These are phyloP conservation scores for Eucalyptus regnans DNA, from an alignment of 345 rosid species.

Conservation along the genomic window DNA sequence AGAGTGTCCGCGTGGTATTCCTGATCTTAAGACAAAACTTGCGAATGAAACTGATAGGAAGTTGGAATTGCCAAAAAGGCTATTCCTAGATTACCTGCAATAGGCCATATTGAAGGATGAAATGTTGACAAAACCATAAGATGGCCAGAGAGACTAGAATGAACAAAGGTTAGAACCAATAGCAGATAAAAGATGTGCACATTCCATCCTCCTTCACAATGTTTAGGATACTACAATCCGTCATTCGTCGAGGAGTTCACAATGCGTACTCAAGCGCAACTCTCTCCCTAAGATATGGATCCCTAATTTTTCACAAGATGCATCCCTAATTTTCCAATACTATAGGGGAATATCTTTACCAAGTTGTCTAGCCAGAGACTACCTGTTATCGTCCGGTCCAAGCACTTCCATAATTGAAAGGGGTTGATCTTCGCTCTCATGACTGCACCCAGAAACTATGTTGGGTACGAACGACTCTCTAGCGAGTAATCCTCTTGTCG, in stretches of 20 bases:
- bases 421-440: not conserved
- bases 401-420: not conserved
- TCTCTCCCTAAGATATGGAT: not conserved
- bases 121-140: not conserved
- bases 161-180: not conserved
- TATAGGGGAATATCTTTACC: not conserved
- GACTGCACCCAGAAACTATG: not conserved
- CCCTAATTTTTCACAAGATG: not conserved
- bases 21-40: not conserved
- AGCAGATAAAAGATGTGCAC: not conserved
- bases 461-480: not conserved
- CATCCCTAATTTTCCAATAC: not conserved
- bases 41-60: not conserved
- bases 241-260: not conserved
- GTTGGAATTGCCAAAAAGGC: not conserved
- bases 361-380: not conserved
- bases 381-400: not conserved
- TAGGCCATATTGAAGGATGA: not conserved
- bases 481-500: not conserved
- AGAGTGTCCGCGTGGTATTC: not conserved
- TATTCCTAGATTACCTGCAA: not conserved
- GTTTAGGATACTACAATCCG: not conserved
- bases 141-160: not conserved
- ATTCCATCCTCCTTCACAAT: not conserved
- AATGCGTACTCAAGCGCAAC: not conserved